Evolutionary conservation across 164 flowering plant species (phyloP), one percentile per base, ranked within the genome.

Genomic region (Annona squamosa): DNA sequence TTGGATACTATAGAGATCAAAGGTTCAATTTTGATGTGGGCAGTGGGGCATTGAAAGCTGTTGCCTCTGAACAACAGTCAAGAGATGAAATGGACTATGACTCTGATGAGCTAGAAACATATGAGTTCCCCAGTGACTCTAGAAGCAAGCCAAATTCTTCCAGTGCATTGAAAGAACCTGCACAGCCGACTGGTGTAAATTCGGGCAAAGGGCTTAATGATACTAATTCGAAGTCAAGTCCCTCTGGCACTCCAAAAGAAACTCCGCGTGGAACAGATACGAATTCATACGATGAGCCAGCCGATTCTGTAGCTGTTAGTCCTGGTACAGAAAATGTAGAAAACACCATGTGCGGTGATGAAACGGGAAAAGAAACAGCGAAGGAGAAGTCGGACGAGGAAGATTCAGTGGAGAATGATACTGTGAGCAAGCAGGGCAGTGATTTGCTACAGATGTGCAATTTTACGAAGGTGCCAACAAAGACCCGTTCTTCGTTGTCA

Each of bases 401-500:
- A 64, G 59, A 75, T 73, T 72, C 72, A 65, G 57, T 71, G 56
- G 86, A 77, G 73, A 79, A 46, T 75, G 79, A 77, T 76, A n/a
- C 68, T 48, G 70, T 61, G 0, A 71, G 65, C 69, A 80, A 81
- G 73, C 76, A 71, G 48, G 46, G 72, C 44, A 76, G 78, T 77
- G 89, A 87, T 81, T 81, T 90, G 73, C 70, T 81, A 52, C 76
- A 67, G 46, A 64, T 87, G 1, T 85, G 88, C 78, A 81, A 71
- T 63, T 87, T 87, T 77, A 82, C 81, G 4, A 87, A 90, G 74
- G 81, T 90, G 65, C 91, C 92, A 42, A 89, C 93, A 42, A 86
- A 68, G 79, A 81, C 85, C 12, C 92, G 91, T 65, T 89, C 92
- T 71, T 81, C 91, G 16, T 70, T 86, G 82, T 43, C 81, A 66